Percentiles rank a stretch among this genome's conserved stretches.
These are phyloP conservation scores for Ganoderma meredithae DNA, from an alignment of 1,284 basidiomycete genomes.

Conservation along the genomic window DNA sequence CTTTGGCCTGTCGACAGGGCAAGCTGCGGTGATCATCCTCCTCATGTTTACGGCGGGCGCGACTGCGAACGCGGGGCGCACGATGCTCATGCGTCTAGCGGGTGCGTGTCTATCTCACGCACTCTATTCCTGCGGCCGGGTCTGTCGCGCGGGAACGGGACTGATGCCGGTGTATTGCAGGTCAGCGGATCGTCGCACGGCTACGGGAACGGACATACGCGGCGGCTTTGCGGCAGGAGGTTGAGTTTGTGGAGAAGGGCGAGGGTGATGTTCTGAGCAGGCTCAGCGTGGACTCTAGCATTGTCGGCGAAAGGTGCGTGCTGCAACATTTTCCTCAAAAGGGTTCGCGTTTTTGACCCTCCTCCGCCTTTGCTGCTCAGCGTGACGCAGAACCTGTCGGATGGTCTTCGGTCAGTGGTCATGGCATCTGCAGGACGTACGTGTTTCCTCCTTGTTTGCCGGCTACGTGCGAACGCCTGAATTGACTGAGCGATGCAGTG, in stretches of 20 bases:
- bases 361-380: slow-evolving; percentile 45
- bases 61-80: slow-evolving; percentile 86
- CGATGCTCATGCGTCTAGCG: slow-evolving; percentile 89
- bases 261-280: slow-evolving; percentile 95
- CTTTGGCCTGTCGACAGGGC: slow-evolving; percentile 77
- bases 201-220: slow-evolving; percentile 86
- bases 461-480: not conserved
- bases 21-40: slow-evolving; percentile 82
- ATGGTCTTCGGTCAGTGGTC: slow-evolving; percentile 87
- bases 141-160: not conserved
- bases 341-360: slow-evolving; percentile 2
- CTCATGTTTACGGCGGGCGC: slow-evolving; percentile 90
- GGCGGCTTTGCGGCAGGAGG: slow-evolving; percentile 87
- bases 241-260: slow-evolving; percentile 91
- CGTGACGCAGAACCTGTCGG: slow-evolving; percentile 91
- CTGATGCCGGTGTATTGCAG: slow-evolving; percentile 43
- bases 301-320: slow-evolving; percentile 90
- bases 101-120: slow-evolving; percentile 49
- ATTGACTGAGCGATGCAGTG: slow-evolving; percentile 54
- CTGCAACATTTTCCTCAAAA: not conserved
- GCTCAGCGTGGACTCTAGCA: slow-evolving; percentile 91
- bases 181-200: slow-evolving; percentile 92
- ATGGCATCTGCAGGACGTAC: slow-evolving; percentile 89
- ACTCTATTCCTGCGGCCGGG: not conserved
- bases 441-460: slow-evolving; percentile 40